Evolutionary conservation across 2,329 filamentous ascomycete species (phyloP).

Genomic region (Thermothelomyces thermophilus): DNA sequence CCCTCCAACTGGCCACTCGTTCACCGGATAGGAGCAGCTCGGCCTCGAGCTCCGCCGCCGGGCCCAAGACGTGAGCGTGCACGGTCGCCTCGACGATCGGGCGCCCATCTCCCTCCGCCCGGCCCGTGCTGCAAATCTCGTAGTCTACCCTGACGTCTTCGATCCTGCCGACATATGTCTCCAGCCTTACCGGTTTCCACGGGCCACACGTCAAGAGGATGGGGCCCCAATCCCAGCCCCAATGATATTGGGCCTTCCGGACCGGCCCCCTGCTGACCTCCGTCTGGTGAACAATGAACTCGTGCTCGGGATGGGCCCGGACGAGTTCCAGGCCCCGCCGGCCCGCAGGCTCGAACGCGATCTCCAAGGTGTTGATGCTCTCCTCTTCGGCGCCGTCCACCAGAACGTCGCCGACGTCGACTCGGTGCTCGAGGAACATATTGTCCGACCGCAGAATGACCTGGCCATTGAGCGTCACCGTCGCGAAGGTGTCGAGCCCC

Average conservation of each 20-base stretch:
- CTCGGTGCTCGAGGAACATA: slow-evolving; percentile 56
- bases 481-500: slow-evolving; percentile 58
- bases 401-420: slow-evolving; percentile 42
- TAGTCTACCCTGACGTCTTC: slow-evolving; percentile 48
- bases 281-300: slow-evolving; percentile 38
- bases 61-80: slow-evolving; percentile 6
- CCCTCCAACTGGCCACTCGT: slow-evolving; percentile 5
- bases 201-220: slow-evolving; percentile 55
- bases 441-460: slow-evolving; percentile 52
- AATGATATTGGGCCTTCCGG: slow-evolving; percentile 64
- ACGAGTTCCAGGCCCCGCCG: slow-evolving; percentile 19
- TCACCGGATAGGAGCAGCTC: slow-evolving; percentile 20
- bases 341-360: slow-evolving; percentile 49
- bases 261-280: slow-evolving; percentile 42
- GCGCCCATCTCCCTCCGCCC: not conserved
- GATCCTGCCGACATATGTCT: slow-evolving; percentile 54
- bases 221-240: slow-evolving; percentile 68
- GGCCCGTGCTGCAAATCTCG: not conserved
- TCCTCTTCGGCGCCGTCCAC: slow-evolving; percentile 3
- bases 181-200: slow-evolving; percentile 61
- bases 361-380: slow-evolving; percentile 43
- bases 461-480: slow-evolving; percentile 47
- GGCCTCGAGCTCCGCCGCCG: slow-evolving; percentile 20
- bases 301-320: slow-evolving; percentile 15
- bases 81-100: not conserved